A percentile compares a stretch with the other conserved stretches of the same genome.
These are phyloP conservation scores for Clavaria fumosa DNA, from an alignment of 768 basidiomycete species.

Conservation along the genomic window DNA sequence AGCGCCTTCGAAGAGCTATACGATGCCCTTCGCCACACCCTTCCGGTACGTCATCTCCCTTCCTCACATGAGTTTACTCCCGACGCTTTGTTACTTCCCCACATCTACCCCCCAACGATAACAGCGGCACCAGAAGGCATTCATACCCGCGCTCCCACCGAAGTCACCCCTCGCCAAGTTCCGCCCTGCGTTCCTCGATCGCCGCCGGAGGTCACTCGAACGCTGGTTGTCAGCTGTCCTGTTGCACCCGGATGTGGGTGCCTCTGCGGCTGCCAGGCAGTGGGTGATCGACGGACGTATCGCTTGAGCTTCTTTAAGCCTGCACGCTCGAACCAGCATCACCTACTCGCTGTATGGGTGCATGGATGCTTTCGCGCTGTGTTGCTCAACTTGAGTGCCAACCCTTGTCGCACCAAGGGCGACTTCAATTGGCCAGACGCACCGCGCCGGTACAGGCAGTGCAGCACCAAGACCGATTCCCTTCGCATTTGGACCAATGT, in stretches of 20 bases:
- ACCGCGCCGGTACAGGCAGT: too few species aligned
- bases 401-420: too few species aligned
- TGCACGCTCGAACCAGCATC: too few species aligned
- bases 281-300: constrained; percentile 49
- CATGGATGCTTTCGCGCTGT: too few species aligned
- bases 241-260: constrained; percentile 57
- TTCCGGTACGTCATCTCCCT: too few species aligned
- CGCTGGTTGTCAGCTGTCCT: constrained; percentile 51
- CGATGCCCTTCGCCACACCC: constrained; percentile 26
- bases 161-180: constrained; percentile 56
- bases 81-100: background rate
- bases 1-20: constrained; percentile 47
- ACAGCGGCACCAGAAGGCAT: constrained; percentile 29
- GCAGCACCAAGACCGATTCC: too few species aligned
- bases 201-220: constrained; percentile 41
- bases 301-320: too few species aligned
- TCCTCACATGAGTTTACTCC: constrained; percentile 15
- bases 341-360: too few species aligned
- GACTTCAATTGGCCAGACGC: too few species aligned
- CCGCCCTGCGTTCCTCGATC: constrained; percentile 51
- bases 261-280: constrained; percentile 36
- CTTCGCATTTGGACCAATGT: too few species aligned
- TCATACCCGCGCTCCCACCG: constrained; percentile 47
- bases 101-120: constrained; percentile 1
- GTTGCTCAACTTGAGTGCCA: too few species aligned